Conservation (phyloP, 1,284 basidiomycete genomes). For the Singerocomus rubriflavus region DNA sequence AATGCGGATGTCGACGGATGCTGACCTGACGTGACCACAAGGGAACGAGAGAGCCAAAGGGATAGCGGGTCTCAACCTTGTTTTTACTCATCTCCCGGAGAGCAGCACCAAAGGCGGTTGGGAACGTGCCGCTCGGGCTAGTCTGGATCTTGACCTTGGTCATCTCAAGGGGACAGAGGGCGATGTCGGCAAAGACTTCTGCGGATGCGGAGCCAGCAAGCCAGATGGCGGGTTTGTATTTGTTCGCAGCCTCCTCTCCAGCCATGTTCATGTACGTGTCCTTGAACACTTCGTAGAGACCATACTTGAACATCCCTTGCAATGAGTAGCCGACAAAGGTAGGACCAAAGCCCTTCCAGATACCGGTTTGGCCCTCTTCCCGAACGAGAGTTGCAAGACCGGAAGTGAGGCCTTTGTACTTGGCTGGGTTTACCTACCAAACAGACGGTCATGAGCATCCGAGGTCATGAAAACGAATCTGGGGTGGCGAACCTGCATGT, state of each 20-base stretch:
- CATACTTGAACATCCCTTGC: constrained; percentile 97
- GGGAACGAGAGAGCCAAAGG: constrained; percentile 75
- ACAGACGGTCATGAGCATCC: background rate
- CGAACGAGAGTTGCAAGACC: constrained; percentile 75
- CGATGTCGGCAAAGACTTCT: constrained; percentile 93
- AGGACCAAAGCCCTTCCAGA: constrained; percentile 93
- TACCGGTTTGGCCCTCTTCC: constrained; percentile 80
- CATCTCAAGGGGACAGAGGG: constrained; percentile 79
- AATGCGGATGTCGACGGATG: background rate
- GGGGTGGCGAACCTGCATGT: constrained; percentile 80
- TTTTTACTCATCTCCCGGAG: constrained; percentile 61
- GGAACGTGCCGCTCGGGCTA: constrained; percentile 68
- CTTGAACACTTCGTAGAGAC: constrained; percentile 96
- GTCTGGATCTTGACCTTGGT: constrained; percentile 85
- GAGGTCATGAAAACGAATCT: background rate
- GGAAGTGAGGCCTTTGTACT: constrained; percentile 74
- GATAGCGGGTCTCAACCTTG: constrained; percentile 67
- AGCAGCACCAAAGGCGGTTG: constrained; percentile 64
- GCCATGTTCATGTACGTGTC: constrained; percentile 84
- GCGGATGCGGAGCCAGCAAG: constrained; percentile 90
- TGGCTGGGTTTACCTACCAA: constrained; percentile 59
- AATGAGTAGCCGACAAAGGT: constrained; percentile 92
- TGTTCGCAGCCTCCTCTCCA: constrained; percentile 78
- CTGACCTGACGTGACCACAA: constrained; percentile 78
- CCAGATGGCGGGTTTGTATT: constrained; percentile 94